phyloP scores from a whole-genome alignment of 2,329 filamentous ascomycete species.

The Juglanconis oblonga region DNA sequence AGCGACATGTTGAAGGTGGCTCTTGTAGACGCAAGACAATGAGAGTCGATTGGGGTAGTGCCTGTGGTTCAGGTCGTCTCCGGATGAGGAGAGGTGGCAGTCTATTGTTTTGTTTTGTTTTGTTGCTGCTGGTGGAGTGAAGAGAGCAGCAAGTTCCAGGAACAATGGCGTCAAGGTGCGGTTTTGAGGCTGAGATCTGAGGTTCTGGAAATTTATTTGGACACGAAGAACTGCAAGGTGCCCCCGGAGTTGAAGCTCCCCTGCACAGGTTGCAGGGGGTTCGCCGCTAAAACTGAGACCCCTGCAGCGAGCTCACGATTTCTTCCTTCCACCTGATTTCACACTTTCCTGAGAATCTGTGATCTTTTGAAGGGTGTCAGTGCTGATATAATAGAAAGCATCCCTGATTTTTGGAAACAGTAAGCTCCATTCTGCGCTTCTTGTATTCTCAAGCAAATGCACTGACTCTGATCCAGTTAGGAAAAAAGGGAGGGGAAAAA shows the following conservation, averaged over 20 bases:
- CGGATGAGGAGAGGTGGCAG: not conserved
- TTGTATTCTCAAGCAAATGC: not conserved
- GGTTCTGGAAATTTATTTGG: slow-evolving; percentile 11
- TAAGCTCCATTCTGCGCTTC: not conserved
- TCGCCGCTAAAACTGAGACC: slow-evolving; percentile 4
- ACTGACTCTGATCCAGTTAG: not conserved
- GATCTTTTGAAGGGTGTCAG: too few relatives aligned
- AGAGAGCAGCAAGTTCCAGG: too few relatives aligned
- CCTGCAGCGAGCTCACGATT: not conserved
- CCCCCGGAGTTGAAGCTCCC: slow-evolving; percentile 11
- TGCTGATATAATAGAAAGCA: not conserved
- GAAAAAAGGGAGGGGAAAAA: too few relatives aligned
- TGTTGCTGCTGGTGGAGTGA: not conserved
- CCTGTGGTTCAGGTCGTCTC: too few relatives aligned
- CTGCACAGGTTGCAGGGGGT: not conserved
- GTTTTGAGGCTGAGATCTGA: not conserved
- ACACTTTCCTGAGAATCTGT: too few relatives aligned
- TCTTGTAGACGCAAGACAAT: not conserved
- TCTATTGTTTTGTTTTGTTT: too few relatives aligned
- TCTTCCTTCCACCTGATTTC: too few relatives aligned
- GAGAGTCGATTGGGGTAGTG: not conserved
- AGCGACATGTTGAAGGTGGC: slow-evolving; percentile 25
- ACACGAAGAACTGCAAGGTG: not conserved
- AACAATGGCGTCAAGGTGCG: not conserved
- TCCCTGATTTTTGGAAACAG: not conserved